These are phyloP conservation scores for Aechmea fasciata DNA, from an alignment of 176 grass and related monocot species.

Conservation along the genomic window DNA sequence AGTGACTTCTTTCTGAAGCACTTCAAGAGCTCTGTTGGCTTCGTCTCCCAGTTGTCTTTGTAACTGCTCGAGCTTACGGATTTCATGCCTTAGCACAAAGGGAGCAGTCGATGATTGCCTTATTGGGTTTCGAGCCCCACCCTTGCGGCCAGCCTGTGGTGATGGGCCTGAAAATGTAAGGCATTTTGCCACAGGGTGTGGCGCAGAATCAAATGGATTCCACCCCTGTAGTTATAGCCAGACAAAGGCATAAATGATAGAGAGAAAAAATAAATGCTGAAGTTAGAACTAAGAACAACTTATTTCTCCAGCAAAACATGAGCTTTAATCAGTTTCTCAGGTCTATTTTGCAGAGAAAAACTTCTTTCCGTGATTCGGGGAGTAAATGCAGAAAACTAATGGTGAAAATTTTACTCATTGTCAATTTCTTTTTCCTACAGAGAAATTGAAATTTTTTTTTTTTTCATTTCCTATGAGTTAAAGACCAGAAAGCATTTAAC, in stretches of 20 bases:
- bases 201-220: constrained; percentile 81
- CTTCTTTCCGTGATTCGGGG: no score
- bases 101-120: constrained; percentile 80
- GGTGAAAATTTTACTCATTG: no score
- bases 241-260: background rate
- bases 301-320: no score
- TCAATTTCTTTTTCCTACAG: no score
- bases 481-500: constrained; percentile 6
- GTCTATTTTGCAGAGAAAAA: no score
- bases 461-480: constrained; percentile 10
- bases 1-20: constrained; percentile 87
- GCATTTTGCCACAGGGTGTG: constrained; percentile 42
- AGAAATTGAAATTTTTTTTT: no score
- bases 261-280: background rate
- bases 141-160: constrained; percentile 38
- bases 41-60: constrained; percentile 87
- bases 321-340: no score
- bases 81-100: constrained; percentile 82
- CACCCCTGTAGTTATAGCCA: constrained; percentile 38
- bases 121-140: constrained; percentile 26
- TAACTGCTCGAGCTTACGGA: constrained; percentile 85
- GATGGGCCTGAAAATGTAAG: constrained; percentile 66
- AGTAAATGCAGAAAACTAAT: no score
- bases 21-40: constrained; percentile 78
- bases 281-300: background rate